These are phyloP conservation scores for Daldinia vernicosa DNA, from an alignment of 495 filamentous ascomycete species.

Conservation along the genomic window DNA sequence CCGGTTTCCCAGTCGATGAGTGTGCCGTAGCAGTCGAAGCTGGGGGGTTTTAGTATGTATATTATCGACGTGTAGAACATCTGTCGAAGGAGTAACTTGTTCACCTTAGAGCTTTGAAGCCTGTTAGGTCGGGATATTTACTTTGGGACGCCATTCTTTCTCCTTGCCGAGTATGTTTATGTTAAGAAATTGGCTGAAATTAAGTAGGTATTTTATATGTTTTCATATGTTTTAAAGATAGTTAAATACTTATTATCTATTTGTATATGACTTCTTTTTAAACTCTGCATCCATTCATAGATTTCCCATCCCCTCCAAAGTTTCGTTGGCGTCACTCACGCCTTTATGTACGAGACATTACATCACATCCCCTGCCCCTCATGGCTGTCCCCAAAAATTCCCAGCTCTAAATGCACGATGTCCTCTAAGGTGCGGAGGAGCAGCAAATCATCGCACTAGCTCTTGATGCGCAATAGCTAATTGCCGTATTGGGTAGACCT, in stretches of 20 bases:
- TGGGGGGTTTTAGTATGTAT: constrained; percentile 17
- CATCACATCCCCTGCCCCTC: constrained; percentile 27
- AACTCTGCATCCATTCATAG: background rate
- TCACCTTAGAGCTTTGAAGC: constrained; percentile 47
- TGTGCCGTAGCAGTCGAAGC: constrained; percentile 86
- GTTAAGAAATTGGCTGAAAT: background rate
- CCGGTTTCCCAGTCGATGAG: constrained; percentile 78
- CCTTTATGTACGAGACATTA: constrained; percentile 31
- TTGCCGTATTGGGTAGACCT: constrained; percentile 10
- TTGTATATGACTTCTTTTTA: background rate
- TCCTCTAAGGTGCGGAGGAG: constrained; percentile 8
- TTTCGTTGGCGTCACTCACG: constrained; percentile 25
- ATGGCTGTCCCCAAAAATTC: constrained; percentile 22
- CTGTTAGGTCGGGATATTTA: constrained; percentile 43
- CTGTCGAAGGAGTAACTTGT: background rate
- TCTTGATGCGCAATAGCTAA: background rate
- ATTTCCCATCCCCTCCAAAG: background rate
- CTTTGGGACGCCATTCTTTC: constrained; percentile 26
- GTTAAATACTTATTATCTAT: background rate
- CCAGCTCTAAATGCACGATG: background rate
- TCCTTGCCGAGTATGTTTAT: background rate
- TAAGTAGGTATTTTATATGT: background rate
- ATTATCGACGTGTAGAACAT: background rate
- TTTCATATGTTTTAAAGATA: background rate
- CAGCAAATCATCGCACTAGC: constrained; percentile 19